Evolutionary conservation across 163 green algal species (phyloP), one percentile per base, ranked within the genome.

Genomic region (Coccomyxa subellipsoidea): DNA sequence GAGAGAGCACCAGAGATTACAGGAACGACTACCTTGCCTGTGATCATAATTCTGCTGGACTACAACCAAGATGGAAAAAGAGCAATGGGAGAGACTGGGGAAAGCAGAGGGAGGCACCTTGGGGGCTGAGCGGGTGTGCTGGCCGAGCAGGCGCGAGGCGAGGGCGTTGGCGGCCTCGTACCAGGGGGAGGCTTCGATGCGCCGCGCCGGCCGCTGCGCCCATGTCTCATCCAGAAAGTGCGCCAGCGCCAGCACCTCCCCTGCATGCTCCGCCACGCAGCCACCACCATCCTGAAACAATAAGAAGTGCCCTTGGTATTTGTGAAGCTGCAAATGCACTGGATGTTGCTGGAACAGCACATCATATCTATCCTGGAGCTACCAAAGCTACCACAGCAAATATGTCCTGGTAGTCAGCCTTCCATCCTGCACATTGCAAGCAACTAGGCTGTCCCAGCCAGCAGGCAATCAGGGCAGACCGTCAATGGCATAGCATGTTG

Each of bases 111-210:
- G 3, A 18, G 15, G 5, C 70, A 86, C 83, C 83, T 84, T 78
- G 31, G 76, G 75, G 6, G 83, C 83, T 4, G 32, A 70, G 18
- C n/a, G 34, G 29, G 39, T 54, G 37, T 66, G 53, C 15, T 83
- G 25, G 8, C 15, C 23, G 4, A 87, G 54, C 31, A 76, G 18
- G 4, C 54, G 21, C 0, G 81, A 79, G 7, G 81, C 70, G 0
- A 89, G 79, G 25, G 25, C 40, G 8, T 37, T 83, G 6, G 82
- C 84, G 9, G 59, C 69, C 40, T 92, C 85, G 78, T 91, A 91
- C 85, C 89, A 90, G 32, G 86, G 87, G 5, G 89, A 88, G 3
- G 87, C 87, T 69, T 92, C 89, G 5, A 84, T 82, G 27, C 69
- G 38, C 27, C 69, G 78, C 3, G 81, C 78, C 8, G 89, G 89